These are phyloP conservation scores for Scheffersomyces titani DNA, from an alignment of 1,139 yeast genomes.

Conservation along the genomic window DNA sequence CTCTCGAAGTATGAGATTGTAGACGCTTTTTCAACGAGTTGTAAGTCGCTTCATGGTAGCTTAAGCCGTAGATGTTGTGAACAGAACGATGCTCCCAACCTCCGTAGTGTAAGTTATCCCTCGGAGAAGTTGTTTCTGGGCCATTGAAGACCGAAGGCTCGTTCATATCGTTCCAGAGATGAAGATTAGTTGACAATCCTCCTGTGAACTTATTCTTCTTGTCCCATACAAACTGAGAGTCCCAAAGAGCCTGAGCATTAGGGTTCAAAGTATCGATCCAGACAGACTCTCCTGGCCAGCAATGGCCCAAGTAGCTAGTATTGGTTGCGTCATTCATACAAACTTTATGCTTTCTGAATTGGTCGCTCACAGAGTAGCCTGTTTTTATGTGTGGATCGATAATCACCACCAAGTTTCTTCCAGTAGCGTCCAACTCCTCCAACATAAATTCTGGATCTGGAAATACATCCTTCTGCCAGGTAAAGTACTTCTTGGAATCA, in stretches of 20 bases:
- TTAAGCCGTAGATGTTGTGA: constrained; percentile 81
- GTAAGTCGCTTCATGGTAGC: constrained; percentile 79
- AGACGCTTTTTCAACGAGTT: constrained; percentile 60
- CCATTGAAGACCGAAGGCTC: constrained; percentile 96
- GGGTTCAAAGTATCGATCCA: constrained; percentile 91
- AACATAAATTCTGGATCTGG: constrained; percentile 76
- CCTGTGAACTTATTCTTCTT: constrained; percentile 40
- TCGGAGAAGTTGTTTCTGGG: constrained; percentile 89
- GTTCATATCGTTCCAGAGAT: constrained; percentile 97
- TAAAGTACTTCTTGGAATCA: constrained; percentile 80
- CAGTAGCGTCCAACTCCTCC: constrained; percentile 61
- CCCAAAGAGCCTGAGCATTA: constrained; percentile 63
- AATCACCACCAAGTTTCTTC: constrained; percentile 79
- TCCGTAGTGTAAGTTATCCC: constrained; percentile 75
- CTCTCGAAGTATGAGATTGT: constrained; percentile 35
- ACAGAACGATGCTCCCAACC: constrained; percentile 89
- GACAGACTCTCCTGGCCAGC: constrained; percentile 97
- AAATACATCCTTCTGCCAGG: constrained; percentile 80
- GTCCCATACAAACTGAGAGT: constrained; percentile 24
- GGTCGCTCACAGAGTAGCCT: constrained; percentile 65
- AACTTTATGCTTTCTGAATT: constrained; percentile 36
- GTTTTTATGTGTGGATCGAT: constrained; percentile 90
- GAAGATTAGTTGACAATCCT: constrained; percentile 57
- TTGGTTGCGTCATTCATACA: constrained; percentile 42
- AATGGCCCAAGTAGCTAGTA: constrained; percentile 72